A percentile compares a stretch with the other conserved stretches of the same genome.
Conservation (phyloP, 306 rosid genomes). For the Glycine tomentella region DNA sequence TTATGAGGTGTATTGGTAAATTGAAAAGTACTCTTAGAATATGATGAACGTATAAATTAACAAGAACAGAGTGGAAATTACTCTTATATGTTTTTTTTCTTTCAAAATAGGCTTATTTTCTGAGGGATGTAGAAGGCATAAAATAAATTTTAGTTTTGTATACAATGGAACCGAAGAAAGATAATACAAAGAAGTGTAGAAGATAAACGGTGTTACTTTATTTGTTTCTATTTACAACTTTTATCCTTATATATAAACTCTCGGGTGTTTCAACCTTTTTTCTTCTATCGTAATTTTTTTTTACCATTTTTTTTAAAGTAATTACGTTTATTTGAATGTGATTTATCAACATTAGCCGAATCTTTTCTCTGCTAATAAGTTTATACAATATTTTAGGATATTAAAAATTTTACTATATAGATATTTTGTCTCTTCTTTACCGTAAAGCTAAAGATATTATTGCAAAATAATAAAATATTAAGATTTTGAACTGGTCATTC, state of each 20-base stretch:
- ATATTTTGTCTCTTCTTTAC: background rate
- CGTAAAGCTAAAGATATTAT: background rate
- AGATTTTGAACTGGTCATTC: background rate
- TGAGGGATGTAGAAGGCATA: background rate
- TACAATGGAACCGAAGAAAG: background rate
- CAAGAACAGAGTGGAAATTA: background rate
- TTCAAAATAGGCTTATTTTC: background rate
- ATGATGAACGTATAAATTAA: background rate
- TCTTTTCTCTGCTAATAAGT: background rate
- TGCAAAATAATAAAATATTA: conserved; percentile 1
- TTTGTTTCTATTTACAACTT: background rate
- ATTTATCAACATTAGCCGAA: background rate
- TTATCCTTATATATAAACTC: background rate
- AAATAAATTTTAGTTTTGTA: background rate
- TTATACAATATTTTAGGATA: background rate
- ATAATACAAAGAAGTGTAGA: conserved; percentile 1
- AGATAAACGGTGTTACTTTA: background rate
- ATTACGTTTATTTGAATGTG: background rate
- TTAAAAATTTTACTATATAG: background rate
- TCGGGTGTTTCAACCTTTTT: background rate
- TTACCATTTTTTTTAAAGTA: background rate
- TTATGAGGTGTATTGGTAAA: conserved; percentile 38
- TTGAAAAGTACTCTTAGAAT: conserved; percentile 9
- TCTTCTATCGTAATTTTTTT: background rate
- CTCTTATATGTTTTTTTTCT: conserved; percentile 1